Conservation (phyloP, 1,139 yeast genomes). For the Geotrichum europaeum region DNA sequence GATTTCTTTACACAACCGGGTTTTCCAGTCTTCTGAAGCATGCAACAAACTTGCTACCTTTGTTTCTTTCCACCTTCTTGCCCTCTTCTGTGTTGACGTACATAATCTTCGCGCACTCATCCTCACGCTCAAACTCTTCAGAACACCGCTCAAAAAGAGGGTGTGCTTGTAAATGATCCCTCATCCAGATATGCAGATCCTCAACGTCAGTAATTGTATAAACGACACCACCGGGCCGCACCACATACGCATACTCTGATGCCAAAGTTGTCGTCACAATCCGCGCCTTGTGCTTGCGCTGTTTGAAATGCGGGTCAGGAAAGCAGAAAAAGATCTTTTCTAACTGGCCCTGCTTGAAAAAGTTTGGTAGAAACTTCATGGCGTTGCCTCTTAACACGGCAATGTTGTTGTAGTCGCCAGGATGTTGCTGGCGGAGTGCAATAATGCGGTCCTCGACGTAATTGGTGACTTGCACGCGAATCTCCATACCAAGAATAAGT, state of each 20-base stretch:
- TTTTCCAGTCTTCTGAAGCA: slow-evolving; percentile 48
- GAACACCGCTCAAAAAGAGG: slow-evolving; percentile 81
- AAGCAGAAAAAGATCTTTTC: slow-evolving; percentile 94
- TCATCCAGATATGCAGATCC: slow-evolving; percentile 97
- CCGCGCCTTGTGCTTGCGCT: slow-evolving; percentile 94
- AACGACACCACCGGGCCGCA: slow-evolving; percentile 78
- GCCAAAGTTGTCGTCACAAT: slow-evolving; percentile 83
- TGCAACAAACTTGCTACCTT: slow-evolving; percentile 82
- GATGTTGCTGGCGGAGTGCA: slow-evolving; percentile 61
- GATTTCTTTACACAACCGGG: not conserved
- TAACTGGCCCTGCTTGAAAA: slow-evolving; percentile 66
- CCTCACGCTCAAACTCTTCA: slow-evolving; percentile 72
- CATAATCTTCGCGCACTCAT: slow-evolving; percentile 82
- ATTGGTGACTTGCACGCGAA: slow-evolving; percentile 93
- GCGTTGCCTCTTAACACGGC: slow-evolving; percentile 92
- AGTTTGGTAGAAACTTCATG: slow-evolving; percentile 94
- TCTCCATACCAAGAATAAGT: slow-evolving; percentile 89
- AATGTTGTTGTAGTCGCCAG: slow-evolving; percentile 60
- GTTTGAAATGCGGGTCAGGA: slow-evolving; percentile 98
- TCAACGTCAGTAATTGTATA: slow-evolving; percentile 95
- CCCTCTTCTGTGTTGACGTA: slow-evolving; percentile 93
- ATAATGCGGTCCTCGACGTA: slow-evolving; percentile 93
- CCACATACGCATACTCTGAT: slow-evolving; percentile 86
- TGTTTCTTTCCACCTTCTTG: slow-evolving; percentile 85
- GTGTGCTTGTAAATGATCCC: slow-evolving; percentile 78